phyloP scores from a whole-genome alignment of 2,329 filamentous ascomycete genomes.

The Verticillium alfalfae region DNA sequence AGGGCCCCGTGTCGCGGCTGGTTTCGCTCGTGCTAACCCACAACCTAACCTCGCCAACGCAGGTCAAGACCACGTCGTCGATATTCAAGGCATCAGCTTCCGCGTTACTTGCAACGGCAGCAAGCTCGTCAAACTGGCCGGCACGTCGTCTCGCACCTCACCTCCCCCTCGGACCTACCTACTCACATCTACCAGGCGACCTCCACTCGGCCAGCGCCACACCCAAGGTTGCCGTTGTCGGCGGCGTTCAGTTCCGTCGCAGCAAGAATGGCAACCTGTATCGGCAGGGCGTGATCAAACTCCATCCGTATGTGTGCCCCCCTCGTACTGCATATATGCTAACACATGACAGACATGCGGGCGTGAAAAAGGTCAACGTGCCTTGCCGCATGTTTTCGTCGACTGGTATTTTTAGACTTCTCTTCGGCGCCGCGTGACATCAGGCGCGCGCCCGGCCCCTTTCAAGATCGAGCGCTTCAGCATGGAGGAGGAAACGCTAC shows the following conservation, averaged over 20 bases:
- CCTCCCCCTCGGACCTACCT: conserved; percentile 2
- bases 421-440: conserved; percentile 20
- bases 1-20: conserved; percentile 6
- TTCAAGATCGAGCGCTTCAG: background rate
- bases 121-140: conserved; percentile 70
- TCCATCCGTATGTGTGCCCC: conserved; percentile 60
- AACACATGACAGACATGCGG: conserved; percentile 38
- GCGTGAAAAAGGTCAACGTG: conserved; percentile 64
- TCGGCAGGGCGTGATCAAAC: conserved; percentile 67
- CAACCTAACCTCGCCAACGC: conserved; percentile 18
- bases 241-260: conserved; percentile 75
- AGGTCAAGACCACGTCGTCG: conserved; percentile 51
- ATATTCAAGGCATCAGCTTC: conserved; percentile 69
- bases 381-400: conserved; percentile 68
- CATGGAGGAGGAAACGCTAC: conserved; percentile 33
- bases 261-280: conserved; percentile 87
- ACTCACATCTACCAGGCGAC: conserved; percentile 40
- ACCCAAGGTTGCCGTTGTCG: conserved; percentile 67
- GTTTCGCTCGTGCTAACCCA: conserved; percentile 14
- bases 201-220: conserved; percentile 59
- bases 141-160: conserved; percentile 32
- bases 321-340: conserved; percentile 24
- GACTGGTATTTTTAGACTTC: conserved; percentile 57
- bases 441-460: background rate
- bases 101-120: conserved; percentile 70